Evolutionary conservation across 352 stramenopile genomes (phyloP).

Genomic region (Phytophthora hybrid): DNA sequence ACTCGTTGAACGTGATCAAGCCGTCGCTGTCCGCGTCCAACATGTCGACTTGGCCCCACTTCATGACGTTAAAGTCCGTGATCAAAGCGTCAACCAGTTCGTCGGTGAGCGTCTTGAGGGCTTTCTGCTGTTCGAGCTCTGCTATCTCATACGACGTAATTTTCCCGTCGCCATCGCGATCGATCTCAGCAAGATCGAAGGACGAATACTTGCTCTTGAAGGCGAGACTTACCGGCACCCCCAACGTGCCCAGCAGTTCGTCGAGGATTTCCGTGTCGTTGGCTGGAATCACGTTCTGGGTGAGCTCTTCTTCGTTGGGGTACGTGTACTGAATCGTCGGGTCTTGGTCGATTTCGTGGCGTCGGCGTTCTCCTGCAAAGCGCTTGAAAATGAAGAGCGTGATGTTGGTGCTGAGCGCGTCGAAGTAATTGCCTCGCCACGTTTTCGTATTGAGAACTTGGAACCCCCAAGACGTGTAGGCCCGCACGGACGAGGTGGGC

Average conservation of each 20-base stretch:
- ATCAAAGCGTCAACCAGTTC: slow-evolving; percentile 52
- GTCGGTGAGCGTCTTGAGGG: slow-evolving; percentile 49
- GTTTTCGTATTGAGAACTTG: slow-evolving; percentile 91
- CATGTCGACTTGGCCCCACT: slow-evolving; percentile 52
- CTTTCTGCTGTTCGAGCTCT: slow-evolving; percentile 34
- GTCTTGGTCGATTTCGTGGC: slow-evolving; percentile 55
- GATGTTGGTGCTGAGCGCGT: slow-evolving; percentile 94
- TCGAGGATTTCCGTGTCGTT: slow-evolving; percentile 72
- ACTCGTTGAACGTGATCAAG: slow-evolving; percentile 75
- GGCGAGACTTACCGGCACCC: slow-evolving; percentile 60
- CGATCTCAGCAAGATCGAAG: slow-evolving; percentile 77
- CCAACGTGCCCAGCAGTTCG: slow-evolving; percentile 67
- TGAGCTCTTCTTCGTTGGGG: slow-evolving; percentile 63
- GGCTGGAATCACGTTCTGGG: slow-evolving; percentile 47
- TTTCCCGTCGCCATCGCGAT: slow-evolving; percentile 72
- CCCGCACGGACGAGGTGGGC: slow-evolving; percentile 83
- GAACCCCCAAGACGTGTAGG: slow-evolving; percentile 78
- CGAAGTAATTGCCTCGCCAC: slow-evolving; percentile 96
- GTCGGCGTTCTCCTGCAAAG: slow-evolving; percentile 62
- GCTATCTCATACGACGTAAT: slow-evolving; percentile 73
- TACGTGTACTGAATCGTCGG: slow-evolving; percentile 50
- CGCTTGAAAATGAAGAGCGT: slow-evolving; percentile 82
- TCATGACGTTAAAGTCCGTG: slow-evolving; percentile 70
- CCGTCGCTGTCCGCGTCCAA: slow-evolving; percentile 66
- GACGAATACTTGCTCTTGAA: slow-evolving; percentile 77